Percentiles rank a stretch among this genome's conserved stretches.
Evolutionary conservation across 805 yeast species (phyloP).

Genomic region (Yamadazyma takamatsuzukensis): DNA sequence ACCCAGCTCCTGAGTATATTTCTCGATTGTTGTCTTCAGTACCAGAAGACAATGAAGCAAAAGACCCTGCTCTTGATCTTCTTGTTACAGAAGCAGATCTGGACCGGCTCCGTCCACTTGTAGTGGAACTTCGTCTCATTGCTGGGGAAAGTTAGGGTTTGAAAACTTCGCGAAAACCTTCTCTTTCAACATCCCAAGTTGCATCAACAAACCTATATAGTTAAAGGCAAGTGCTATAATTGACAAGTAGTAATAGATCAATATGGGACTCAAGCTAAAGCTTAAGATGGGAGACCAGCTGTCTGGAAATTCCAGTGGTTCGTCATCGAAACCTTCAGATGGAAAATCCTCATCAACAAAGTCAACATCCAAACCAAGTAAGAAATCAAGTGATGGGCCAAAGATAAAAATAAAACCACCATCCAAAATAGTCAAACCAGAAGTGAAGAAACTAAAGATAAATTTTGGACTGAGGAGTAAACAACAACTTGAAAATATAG

Average conservation of each 20-base stretch:
- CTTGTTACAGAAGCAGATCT: constrained; percentile 4
- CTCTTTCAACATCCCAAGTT: too few species aligned
- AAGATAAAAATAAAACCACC: constrained; percentile 21
- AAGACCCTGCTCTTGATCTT: constrained; percentile 28
- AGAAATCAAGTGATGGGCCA: constrained; percentile 2
- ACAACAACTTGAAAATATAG: constrained; percentile 4
- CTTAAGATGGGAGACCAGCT: constrained; percentile 14
- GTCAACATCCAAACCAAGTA: neutral
- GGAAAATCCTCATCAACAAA: neutral
- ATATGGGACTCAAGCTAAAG: constrained; percentile 20
- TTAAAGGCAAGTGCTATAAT: neutral
- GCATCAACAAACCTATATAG: too few species aligned
- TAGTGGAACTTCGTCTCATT: constrained; percentile 3
- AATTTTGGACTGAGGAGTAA: constrained; percentile 9
- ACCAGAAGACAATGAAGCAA: constrained; percentile 23
- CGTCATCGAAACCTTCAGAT: neutral
- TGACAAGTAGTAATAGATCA: neutral
- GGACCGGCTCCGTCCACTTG: constrained; percentile 2
- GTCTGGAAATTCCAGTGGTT: too few species aligned
- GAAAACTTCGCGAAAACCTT: too few species aligned
- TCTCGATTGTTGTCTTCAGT: constrained; percentile 67
- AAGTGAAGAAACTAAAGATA: constrained; percentile 22
- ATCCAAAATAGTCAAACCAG: constrained; percentile 9
- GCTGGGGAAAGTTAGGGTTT: too few species aligned
- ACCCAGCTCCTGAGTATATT: constrained; percentile 74